phyloP scores from a whole-genome alignment of 2,329 filamentous ascomycete species.

The Paracorniculantispora psalliotae region DNA sequence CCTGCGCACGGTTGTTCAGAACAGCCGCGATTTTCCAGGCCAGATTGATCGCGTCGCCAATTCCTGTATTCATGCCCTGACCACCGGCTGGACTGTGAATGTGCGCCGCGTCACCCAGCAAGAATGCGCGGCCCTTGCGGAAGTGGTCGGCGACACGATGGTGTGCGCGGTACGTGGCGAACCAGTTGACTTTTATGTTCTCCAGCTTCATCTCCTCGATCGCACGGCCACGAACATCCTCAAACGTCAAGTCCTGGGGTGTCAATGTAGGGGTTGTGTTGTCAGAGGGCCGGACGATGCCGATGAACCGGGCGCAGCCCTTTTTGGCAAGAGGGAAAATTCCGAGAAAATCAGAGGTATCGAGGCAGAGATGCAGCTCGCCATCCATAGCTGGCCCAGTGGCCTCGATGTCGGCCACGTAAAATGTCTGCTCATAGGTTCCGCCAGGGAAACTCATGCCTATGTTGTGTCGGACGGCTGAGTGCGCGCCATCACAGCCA shows the following conservation, averaged over 20 bases:
- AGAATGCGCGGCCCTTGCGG: constrained; percentile 28
- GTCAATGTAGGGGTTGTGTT: neutral
- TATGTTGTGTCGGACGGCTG: neutral
- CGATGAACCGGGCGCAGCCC: constrained; percentile 5
- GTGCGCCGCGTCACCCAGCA: constrained; percentile 33
- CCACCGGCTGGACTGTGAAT: constrained; percentile 31
- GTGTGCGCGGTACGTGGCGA: constrained; percentile 9
- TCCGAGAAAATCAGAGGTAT: constrained; percentile 9
- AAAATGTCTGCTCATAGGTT: constrained; percentile 10
- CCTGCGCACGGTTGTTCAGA: constrained; percentile 16
- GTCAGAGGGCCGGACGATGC: neutral
- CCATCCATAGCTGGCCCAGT: constrained; percentile 9
- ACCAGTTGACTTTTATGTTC: constrained; percentile 5
- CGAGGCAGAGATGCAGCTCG: constrained; percentile 8
- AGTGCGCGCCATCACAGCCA: constrained; percentile 12
- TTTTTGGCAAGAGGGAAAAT: neutral
- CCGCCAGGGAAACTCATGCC: constrained; percentile 4
- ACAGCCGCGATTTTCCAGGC: constrained; percentile 31
- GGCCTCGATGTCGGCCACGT: constrained; percentile 13
- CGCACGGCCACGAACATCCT: constrained; percentile 2
- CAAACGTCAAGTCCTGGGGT: neutral
- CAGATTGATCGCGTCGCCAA: constrained; percentile 30
- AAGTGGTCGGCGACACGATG: constrained; percentile 9
- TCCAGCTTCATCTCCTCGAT: constrained; percentile 6
- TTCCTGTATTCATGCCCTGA: constrained; percentile 34